Conservation (phyloP, 2,329 filamentous ascomycete species). For the Aureobasidium mangrovei region DNA sequence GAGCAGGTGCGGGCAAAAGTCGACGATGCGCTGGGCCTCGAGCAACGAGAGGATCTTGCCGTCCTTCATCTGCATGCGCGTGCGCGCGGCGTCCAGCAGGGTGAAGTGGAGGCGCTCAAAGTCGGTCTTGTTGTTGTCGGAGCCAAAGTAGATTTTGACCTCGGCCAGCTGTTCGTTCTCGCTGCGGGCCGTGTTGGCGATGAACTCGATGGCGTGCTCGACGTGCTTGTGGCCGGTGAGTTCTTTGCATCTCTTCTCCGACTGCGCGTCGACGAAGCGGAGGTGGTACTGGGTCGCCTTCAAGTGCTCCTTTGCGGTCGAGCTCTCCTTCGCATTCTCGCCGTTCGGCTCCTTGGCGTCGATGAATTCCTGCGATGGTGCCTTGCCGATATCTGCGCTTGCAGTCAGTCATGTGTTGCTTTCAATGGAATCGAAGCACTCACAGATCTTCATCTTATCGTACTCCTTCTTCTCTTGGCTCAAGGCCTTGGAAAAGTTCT, state of each 20-base stretch:
- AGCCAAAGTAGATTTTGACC: too few relatives aligned
- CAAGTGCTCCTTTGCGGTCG: too few relatives aligned
- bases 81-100: conserved; percentile 26
- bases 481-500: conserved; percentile 21
- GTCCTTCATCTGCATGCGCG: conserved; percentile 24
- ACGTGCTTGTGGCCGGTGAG: conserved; percentile 17
- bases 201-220: conserved; percentile 22
- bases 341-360: neutral
- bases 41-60: conserved; percentile 22
- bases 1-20: conserved; percentile 30
- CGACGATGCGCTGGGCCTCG: conserved; percentile 28
- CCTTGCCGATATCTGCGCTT: too few relatives aligned
- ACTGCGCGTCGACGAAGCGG: neutral
- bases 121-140: conserved; percentile 11
- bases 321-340: neutral
- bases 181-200: too few relatives aligned
- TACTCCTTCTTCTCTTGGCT: too few relatives aligned
- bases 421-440: conserved; percentile 16
- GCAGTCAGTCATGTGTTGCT: conserved; percentile 14
- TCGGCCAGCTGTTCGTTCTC: too few relatives aligned
- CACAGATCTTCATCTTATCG: too few relatives aligned
- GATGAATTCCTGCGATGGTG: too few relatives aligned
- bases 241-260: conserved; percentile 3
- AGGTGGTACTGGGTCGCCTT: neutral
- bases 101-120: conserved; percentile 26